Conservation (phyloP, 768 basidiomycete species). For the Sistotremastrum suecicum region DNA sequence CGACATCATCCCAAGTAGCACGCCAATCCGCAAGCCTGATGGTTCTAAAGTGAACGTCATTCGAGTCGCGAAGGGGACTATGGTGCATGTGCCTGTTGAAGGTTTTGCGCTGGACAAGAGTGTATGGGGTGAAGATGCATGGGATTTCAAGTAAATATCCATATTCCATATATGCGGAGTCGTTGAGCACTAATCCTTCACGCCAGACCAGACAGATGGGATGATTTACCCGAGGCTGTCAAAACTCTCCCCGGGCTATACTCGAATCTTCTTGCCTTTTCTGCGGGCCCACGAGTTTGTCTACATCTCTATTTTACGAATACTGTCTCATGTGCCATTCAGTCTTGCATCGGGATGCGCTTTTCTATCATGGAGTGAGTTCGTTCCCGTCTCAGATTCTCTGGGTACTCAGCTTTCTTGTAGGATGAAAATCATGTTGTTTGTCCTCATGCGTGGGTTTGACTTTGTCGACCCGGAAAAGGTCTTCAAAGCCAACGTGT, state of each 20-base stretch:
- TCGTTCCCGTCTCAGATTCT: background rate
- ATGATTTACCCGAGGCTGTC: conserved; percentile 57
- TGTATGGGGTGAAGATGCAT: conserved; percentile 72
- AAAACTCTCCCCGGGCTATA: conserved; percentile 56
- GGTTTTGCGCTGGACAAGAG: conserved; percentile 65
- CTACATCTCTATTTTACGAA: background rate
- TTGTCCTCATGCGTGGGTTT: conserved; percentile 54
- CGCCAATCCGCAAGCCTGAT: conserved; percentile 37
- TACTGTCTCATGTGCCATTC: conserved; percentile 2
- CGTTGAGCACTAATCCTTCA: background rate
- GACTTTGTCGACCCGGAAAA: conserved; percentile 34
- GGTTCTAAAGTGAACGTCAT: conserved; percentile 27
- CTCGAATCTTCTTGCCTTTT: conserved; percentile 60
- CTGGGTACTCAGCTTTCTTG: background rate
- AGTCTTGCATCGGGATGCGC: conserved; percentile 76
- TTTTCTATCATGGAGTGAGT: conserved; percentile 60
- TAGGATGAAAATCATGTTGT: conserved; percentile 58
- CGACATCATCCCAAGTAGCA: conserved; percentile 61
- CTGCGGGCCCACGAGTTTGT: conserved; percentile 67
- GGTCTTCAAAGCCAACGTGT: conserved; percentile 51
- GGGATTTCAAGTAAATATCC: conserved; percentile 57
- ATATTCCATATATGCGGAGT: background rate
- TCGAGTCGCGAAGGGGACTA: conserved; percentile 48
- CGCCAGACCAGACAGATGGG: conserved; percentile 68
- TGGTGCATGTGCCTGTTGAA: conserved; percentile 68